These are phyloP conservation scores for Claviceps maximensis DNA, from an alignment of 2,329 filamentous ascomycete species.

Conservation along the genomic window DNA sequence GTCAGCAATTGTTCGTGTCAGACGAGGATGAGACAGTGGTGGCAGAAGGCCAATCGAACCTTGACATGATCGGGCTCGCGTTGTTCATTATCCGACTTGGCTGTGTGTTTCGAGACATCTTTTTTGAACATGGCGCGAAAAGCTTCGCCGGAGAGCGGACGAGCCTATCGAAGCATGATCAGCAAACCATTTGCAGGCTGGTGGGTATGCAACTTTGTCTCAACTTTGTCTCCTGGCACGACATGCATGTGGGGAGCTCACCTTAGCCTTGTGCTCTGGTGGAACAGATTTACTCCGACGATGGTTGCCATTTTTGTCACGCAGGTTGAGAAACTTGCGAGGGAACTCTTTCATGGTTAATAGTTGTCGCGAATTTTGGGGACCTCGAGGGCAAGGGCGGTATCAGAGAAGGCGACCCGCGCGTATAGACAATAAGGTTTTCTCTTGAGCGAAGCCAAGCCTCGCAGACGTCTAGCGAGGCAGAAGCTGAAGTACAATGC, in stretches of 20 bases:
- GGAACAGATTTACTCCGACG: constrained; percentile 43
- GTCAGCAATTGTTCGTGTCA: not conserved
- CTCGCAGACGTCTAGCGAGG: constrained; percentile 21
- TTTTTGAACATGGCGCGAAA: constrained; percentile 53
- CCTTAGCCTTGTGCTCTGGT: constrained; percentile 33
- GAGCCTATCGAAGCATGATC: constrained; percentile 23
- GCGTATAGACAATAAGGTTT: not conserved
- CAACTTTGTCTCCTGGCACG: not conserved
- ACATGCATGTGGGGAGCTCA: constrained; percentile 15
- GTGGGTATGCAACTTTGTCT: no score
- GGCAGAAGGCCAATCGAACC: constrained; percentile 5
- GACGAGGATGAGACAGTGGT: not conserved
- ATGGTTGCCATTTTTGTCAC: constrained; percentile 48
- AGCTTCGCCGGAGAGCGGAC: constrained; percentile 40
- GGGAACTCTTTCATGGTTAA: constrained; percentile 38
- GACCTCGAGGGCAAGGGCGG: not conserved
- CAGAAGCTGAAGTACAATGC: constrained; percentile 14
- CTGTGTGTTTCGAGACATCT: constrained; percentile 39
- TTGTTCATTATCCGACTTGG: constrained; percentile 22
- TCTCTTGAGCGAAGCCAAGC: constrained; percentile 8
- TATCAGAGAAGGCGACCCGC: not conserved
- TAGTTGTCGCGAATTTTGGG: not conserved
- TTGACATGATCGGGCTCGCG: constrained; percentile 22
- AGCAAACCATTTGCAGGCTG: not conserved
- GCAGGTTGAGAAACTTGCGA: constrained; percentile 56